Conservation (phyloP, 345 rosid genomes). For the Arabidopsis suecica region DNA sequence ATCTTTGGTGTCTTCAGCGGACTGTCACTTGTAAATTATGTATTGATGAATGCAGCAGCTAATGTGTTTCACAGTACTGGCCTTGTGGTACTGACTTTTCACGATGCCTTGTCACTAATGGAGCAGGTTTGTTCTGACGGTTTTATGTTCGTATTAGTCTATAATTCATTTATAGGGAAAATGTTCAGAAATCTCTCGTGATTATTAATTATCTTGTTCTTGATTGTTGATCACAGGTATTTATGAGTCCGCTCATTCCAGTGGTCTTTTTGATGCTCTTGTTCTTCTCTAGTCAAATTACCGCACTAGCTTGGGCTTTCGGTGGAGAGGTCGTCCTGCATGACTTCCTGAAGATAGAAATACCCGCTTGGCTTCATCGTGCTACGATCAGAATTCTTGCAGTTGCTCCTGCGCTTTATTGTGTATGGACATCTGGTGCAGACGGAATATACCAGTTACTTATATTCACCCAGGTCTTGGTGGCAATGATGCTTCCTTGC, state of each 20-base stretch:
- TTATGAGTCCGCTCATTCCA: slow-evolving; percentile 68
- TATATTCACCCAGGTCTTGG: slow-evolving; percentile 77
- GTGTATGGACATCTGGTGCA: slow-evolving; percentile 88
- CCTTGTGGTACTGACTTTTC: slow-evolving; percentile 79
- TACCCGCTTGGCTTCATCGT: slow-evolving; percentile 94
- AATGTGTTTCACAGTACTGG: slow-evolving; percentile 76
- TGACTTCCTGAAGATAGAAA: slow-evolving; percentile 75
- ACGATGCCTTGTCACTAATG: slow-evolving; percentile 86
- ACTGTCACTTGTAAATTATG: slow-evolving; percentile 71
- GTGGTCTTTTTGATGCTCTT: slow-evolving; percentile 63
- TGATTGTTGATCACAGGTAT: slow-evolving; percentile 58
- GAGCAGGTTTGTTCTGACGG: slow-evolving; percentile 72
- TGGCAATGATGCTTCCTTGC: slow-evolving; percentile 88
- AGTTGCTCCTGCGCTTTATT: slow-evolving; percentile 83
- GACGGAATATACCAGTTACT: slow-evolving; percentile 92
- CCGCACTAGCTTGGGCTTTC: slow-evolving; percentile 79
- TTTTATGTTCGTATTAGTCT: slow-evolving; percentile 28
- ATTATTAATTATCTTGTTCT: slow-evolving; percentile 21
- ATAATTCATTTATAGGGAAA: slow-evolving; percentile 8
- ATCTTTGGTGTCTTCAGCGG: slow-evolving; percentile 73
- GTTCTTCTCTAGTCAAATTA: slow-evolving; percentile 73
- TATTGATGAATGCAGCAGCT: slow-evolving; percentile 85
- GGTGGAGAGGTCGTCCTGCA: slow-evolving; percentile 79
- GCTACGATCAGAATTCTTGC: slow-evolving; percentile 81
- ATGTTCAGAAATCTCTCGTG: neutral